Evolutionary conservation across 805 yeast species (phyloP), one percentile per base, ranked within the genome.

Genomic region (Clavispora carvajalis): DNA sequence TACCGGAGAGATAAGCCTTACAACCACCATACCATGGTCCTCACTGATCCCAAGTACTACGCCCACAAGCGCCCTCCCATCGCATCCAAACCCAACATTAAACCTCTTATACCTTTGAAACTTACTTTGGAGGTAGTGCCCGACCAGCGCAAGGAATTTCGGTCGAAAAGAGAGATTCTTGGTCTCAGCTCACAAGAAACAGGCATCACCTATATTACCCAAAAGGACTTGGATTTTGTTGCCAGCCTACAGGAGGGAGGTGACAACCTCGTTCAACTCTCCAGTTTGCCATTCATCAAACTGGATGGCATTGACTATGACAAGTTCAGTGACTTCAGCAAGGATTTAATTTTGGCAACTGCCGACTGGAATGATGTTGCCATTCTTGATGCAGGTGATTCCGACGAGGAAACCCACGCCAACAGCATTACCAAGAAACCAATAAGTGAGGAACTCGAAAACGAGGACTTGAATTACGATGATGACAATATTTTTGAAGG

Each of bases 401-500:
- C 49, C 5, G 51, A 51, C 12, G 19, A 23, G 3, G 47, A 48
- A 15, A 11, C 33, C 6, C 19, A 13, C 1, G 23, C 19, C 19
- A 16, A 5, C 4, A 24, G 25, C n/a, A 5, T 35, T 23, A 23
- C 18, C 31, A 34, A 24, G 19, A 17, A 33, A 9, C 40, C 16
- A 10, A 35, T 38, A 33, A 37, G 49, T 9, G 43, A 43, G 13
- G 24, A 34, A 23, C 43, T 40, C 23, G 48, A 38, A 34, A 19
- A 39, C 19, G 49, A 39, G 16, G 78, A 76, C 30, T 59, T 63
- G 38, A 67, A 65, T 11, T 78, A 78, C 39, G 82, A 80, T 22
- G 91, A 85, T 51, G 85, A 80, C 21, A 69, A 75, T 46, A 73
- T 93, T n/a, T 76, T 90, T 38, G 82, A 85, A 30, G 98, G 96